Conservation (phyloP, 257 asterid genomes). For the Nicotiana undulata region DNA sequence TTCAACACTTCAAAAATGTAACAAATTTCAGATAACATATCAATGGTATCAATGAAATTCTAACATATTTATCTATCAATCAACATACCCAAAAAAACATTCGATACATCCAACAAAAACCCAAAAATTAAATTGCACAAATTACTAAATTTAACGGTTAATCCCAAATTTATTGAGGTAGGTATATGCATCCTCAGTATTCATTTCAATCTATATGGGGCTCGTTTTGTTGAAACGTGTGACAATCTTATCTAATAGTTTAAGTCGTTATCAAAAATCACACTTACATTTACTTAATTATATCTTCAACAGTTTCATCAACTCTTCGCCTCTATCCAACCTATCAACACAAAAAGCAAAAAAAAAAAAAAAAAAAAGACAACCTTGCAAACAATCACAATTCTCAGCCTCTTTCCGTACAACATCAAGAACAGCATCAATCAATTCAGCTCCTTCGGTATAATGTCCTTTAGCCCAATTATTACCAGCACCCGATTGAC, state of each 20-base stretch:
- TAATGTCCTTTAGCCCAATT: not conserved
- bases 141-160: too few species aligned
- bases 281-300: not conserved
- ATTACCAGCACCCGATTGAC: too few species aligned
- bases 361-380: not conserved
- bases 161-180: too few species aligned
- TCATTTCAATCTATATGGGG: too few species aligned
- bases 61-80: not conserved
- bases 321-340: not conserved
- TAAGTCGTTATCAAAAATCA: not conserved
- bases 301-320: not conserved
- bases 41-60: not conserved
- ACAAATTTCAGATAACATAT: not conserved
- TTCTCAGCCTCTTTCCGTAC: not conserved
- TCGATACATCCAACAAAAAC: too few species aligned
- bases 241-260: too few species aligned
- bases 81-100: not conserved
- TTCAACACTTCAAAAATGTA: not conserved
- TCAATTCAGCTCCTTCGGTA: conserved; percentile 1
- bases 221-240: too few species aligned
- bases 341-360: not conserved
- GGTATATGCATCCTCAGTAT: too few species aligned
- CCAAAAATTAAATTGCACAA: too few species aligned
- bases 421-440: not conserved
- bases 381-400: not conserved